A percentile compares a stretch with the other conserved stretches of the same genome.
phyloP scores from a whole-genome alignment of 768 basidiomycete species.

The Boletus subparvulus region DNA sequence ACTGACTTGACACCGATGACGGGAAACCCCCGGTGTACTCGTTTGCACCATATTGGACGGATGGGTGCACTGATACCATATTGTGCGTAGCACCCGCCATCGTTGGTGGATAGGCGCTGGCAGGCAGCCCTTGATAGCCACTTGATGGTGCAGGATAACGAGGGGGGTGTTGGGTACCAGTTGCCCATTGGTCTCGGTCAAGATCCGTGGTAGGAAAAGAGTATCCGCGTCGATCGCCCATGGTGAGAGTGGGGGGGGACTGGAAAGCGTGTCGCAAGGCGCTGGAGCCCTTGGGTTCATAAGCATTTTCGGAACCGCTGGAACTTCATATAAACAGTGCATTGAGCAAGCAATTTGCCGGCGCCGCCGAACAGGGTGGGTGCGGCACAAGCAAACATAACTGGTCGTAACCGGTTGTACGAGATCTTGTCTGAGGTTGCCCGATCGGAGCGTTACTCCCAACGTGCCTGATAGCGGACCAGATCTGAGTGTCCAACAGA shows the following conservation, averaged over 20 bases:
- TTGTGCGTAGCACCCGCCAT: constrained; percentile 17
- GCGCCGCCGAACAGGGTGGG: constrained; percentile 30
- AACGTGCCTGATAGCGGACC: constrained; percentile 34
- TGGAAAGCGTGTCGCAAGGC: constrained; percentile 4
- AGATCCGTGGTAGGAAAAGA: constrained; percentile 18
- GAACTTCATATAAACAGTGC: constrained; percentile 24
- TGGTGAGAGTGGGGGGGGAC: constrained; percentile 14
- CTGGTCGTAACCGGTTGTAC: constrained; percentile 27
- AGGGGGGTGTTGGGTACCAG: constrained; percentile 19
- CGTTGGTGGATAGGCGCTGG: constrained; percentile 21
- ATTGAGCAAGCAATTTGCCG: constrained; percentile 32
- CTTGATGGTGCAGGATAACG: constrained; percentile 26
- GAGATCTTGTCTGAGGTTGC: constrained; percentile 31
- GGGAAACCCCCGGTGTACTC: constrained; percentile 22
- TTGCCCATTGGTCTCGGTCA: constrained; percentile 27
- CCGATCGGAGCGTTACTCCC: constrained; percentile 23
- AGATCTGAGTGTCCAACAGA: constrained; percentile 25
- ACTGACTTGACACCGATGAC: constrained; percentile 21
- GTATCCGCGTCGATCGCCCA: constrained; percentile 34
- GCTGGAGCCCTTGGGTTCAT: constrained; percentile 30
- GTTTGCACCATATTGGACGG: constrained; percentile 23
- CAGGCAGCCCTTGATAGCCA: constrained; percentile 19
- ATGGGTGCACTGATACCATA: constrained; percentile 19
- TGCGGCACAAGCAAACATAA: constrained; percentile 31
- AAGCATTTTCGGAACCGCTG: constrained; percentile 35